These are phyloP conservation scores for Solanum ossicruentum DNA, from an alignment of 257 asterid species.

Conservation along the genomic window DNA sequence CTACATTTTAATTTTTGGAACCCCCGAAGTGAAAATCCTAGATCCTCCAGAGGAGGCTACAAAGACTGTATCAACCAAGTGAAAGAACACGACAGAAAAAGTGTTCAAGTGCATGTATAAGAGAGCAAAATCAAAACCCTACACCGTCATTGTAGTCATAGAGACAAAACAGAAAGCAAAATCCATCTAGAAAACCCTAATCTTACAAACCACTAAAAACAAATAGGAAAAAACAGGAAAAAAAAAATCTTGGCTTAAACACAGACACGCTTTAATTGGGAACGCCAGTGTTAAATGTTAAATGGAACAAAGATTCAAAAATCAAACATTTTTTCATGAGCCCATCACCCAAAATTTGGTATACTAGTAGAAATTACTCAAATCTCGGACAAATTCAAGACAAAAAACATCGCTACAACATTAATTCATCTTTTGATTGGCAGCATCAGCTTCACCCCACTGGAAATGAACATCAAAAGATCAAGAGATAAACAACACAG, in stretches of 20 bases:
- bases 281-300: not conserved
- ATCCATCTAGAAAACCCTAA: constrained; percentile 12
- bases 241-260: not conserved
- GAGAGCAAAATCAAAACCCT: not conserved
- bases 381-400: not conserved
- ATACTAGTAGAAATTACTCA: constrained; percentile 17
- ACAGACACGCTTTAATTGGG: not conserved
- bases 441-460: constrained; percentile 5
- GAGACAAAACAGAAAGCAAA: not conserved
- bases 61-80: not conserved
- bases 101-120: not conserved
- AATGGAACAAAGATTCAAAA: not conserved
- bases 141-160: not conserved
- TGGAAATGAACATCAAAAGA: constrained; percentile 16
- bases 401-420: not conserved
- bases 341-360: constrained; percentile 9
- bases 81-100: not conserved
- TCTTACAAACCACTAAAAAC: not conserved
- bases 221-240: not conserved
- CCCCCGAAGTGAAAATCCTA: not conserved
- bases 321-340: not conserved
- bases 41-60: not conserved
- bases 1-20: not conserved
- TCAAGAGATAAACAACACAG: constrained; percentile 3
- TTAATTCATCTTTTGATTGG: constrained; percentile 8